phyloP scores from a whole-genome alignment of 352 stramenopile genomes.

The Pythium chondricola region DNA sequence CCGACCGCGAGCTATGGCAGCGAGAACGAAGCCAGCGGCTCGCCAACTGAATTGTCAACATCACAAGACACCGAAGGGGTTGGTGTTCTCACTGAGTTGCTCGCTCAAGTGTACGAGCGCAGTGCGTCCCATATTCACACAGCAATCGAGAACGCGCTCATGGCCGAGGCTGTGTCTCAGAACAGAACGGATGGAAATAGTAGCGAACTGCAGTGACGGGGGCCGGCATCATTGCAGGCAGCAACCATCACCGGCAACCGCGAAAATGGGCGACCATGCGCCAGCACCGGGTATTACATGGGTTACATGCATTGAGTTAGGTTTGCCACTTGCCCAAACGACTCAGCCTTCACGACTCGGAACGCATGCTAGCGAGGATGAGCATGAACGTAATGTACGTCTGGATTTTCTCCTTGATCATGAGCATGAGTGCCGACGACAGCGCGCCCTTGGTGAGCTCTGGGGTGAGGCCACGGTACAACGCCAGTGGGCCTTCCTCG shows the following conservation, averaged over 20 bases:
- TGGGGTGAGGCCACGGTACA: conserved; percentile 93
- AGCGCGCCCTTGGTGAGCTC: conserved; percentile 95
- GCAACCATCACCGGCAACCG: too few relatives aligned
- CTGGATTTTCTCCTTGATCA: conserved; percentile 97
- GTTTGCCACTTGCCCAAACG: too few relatives aligned
- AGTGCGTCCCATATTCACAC: conserved; percentile 20
- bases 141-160: conserved; percentile 30
- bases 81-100: conserved; percentile 27
- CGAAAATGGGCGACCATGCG: too few relatives aligned
- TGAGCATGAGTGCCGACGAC: conserved; percentile 95
- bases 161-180: conserved; percentile 14
- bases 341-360: not conserved
- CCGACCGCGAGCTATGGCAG: conserved; percentile 6
- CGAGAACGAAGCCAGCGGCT: conserved; percentile 2
- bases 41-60: not conserved
- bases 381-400: conserved; percentile 82
- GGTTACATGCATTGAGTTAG: too few relatives aligned
- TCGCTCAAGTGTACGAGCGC: conserved; percentile 22
- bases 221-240: too few relatives aligned
- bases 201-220: too few relatives aligned
- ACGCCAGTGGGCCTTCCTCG: conserved; percentile 79
- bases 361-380: conserved; percentile 43
- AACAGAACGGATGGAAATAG: not conserved
- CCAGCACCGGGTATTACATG: too few relatives aligned
- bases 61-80: conserved; percentile 13